A percentile compares a stretch with the other conserved stretches of the same genome.
Evolutionary conservation across 2,329 filamentous ascomycete species (phyloP).

Genomic region (Pseudohalonectria lignicola): DNA sequence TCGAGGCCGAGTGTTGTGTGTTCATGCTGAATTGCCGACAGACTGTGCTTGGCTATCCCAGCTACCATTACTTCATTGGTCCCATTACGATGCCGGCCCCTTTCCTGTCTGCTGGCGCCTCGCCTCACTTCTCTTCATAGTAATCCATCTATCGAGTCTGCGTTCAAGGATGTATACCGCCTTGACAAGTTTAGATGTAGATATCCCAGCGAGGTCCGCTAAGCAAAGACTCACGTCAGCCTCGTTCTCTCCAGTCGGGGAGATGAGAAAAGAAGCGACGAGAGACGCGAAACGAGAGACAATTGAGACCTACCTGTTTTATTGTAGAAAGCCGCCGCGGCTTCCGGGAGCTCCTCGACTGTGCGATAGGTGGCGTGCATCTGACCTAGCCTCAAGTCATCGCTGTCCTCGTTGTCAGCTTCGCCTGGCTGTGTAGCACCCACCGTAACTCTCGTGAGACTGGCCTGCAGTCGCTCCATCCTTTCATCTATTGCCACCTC

Average conservation of each 20-base stretch:
- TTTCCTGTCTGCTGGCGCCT: too few relatives aligned
- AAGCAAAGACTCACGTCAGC: not conserved
- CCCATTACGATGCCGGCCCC: too few relatives aligned
- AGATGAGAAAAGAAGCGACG: too few relatives aligned
- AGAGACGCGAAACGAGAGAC: too few relatives aligned
- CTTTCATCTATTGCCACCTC: constrained; percentile 10
- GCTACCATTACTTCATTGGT: too few relatives aligned
- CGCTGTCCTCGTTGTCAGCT: not conserved
- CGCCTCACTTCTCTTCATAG: not conserved
- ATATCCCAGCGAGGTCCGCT: constrained; percentile 21
- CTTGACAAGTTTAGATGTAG: constrained; percentile 20
- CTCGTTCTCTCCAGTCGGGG: not conserved
- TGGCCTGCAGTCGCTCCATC: constrained; percentile 12
- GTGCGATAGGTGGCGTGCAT: constrained; percentile 22
- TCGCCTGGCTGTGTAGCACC: too few relatives aligned
- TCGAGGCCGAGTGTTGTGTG: too few relatives aligned
- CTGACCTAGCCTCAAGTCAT: not conserved
- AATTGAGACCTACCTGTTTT: constrained; percentile 20
- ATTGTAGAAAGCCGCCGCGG: constrained; percentile 28
- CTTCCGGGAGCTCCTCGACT: constrained; percentile 28
- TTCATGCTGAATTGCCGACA: too few relatives aligned
- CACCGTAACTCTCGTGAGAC: constrained; percentile 4
- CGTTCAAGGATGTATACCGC: constrained; percentile 25
- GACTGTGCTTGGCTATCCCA: too few relatives aligned
- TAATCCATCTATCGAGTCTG: constrained; percentile 21